These are phyloP conservation scores for Exophiala lecanii-corni DNA, from an alignment of 2,329 filamentous ascomycete species.

Conservation along the genomic window DNA sequence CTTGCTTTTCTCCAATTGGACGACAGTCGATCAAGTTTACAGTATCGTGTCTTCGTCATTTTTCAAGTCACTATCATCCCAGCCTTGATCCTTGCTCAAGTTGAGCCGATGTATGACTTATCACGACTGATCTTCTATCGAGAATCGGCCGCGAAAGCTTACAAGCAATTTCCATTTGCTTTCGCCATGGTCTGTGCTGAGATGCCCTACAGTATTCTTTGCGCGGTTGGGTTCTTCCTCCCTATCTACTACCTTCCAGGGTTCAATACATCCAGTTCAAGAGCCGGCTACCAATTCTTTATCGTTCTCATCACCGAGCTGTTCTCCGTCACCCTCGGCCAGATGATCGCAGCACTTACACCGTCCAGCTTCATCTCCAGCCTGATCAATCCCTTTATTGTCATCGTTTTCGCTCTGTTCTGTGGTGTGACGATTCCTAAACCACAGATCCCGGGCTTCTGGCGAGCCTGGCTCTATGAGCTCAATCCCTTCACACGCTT, in stretches of 20 bases:
- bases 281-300: slow-evolving; percentile 82
- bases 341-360: slow-evolving; percentile 70
- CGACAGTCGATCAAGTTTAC: slow-evolving; percentile 68
- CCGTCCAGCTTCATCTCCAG: slow-evolving; percentile 74
- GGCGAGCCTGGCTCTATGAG: slow-evolving; percentile 75
- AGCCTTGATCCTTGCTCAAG: slow-evolving; percentile 75
- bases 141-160: slow-evolving; percentile 80
- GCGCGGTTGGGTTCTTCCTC: slow-evolving; percentile 74
- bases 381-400: slow-evolving; percentile 75
- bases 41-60: slow-evolving; percentile 83
- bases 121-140: slow-evolving; percentile 79
- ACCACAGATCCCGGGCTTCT: slow-evolving; percentile 72
- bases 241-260: slow-evolving; percentile 82
- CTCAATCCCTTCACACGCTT: slow-evolving; percentile 79
- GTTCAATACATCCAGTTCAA: slow-evolving; percentile 56
- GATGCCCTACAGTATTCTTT: slow-evolving; percentile 76
- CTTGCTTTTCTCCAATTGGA: slow-evolving; percentile 75
- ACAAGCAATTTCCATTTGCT: slow-evolving; percentile 74
- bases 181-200: slow-evolving; percentile 75
- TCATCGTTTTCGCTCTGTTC: slow-evolving; percentile 79
- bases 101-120: slow-evolving; percentile 78
- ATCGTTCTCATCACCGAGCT: slow-evolving; percentile 78
- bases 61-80: slow-evolving; percentile 83
- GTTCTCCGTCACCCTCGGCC: slow-evolving; percentile 76
- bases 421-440: slow-evolving; percentile 80